These are phyloP conservation scores for Melampsora medusae DNA, from an alignment of 1,284 basidiomycete genomes.

Conservation along the genomic window DNA sequence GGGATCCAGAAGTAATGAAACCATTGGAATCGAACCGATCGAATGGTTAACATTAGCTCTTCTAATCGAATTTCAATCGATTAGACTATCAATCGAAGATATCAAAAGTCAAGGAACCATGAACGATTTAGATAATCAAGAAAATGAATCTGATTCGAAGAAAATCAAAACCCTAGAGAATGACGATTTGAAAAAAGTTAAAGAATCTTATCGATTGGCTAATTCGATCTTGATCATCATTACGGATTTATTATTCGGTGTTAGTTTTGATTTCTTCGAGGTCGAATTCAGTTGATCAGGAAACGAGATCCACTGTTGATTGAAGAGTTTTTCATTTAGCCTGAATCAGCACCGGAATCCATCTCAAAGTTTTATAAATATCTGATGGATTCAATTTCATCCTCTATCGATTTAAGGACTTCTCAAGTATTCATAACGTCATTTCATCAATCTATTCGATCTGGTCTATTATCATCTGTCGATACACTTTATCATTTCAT, in stretches of 20 bases:
- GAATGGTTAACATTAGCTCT: slow-evolving; percentile 1
- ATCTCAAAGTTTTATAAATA: background rate
- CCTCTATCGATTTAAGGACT: slow-evolving; percentile 12
- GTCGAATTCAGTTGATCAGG: too few species aligned
- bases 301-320: background rate
- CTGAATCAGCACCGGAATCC: slow-evolving; percentile 8
- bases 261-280: background rate
- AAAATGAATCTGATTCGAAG: background rate
- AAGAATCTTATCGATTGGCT: background rate
- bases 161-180: background rate
- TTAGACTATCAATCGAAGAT: slow-evolving; percentile 5
- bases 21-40: too few species aligned
- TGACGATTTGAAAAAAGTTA: background rate
- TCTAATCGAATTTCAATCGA: slow-evolving; percentile 14
- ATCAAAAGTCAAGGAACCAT: background rate
- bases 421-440: background rate
- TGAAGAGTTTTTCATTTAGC: background rate
- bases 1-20: too few species aligned
- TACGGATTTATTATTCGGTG: slow-evolving; percentile 2
- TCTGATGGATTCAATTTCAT: slow-evolving; percentile 9
- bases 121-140: background rate
- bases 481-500: background rate
- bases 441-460: slow-evolving; percentile 7
- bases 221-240: slow-evolving; percentile 5
- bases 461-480: background rate